Conservation (phyloP, 148 eudicot species). For the Heliosperma pusillum region DNA sequence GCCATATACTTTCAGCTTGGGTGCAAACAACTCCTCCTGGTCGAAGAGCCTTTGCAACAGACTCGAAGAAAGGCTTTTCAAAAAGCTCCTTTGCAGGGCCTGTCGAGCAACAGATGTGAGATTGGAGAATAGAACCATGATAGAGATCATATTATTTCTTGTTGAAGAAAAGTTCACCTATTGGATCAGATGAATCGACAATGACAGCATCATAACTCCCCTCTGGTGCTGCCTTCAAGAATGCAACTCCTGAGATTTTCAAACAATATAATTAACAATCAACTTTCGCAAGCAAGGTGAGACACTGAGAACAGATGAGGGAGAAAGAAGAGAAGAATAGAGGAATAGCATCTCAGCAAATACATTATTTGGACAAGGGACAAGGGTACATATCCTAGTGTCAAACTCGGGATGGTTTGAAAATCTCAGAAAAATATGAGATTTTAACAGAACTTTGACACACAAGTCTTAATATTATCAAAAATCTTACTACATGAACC, state of each 20-base stretch:
- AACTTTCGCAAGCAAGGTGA: background rate
- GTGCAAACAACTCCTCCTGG: constrained; percentile 98
- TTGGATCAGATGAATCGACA: constrained; percentile 96
- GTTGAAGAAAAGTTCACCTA: constrained; percentile 42
- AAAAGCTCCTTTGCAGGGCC: constrained; percentile 97
- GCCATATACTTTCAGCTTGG: constrained; percentile 99
- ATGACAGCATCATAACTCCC: constrained; percentile 95
- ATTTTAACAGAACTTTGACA: too few species aligned
- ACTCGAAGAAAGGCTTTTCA: constrained; percentile 87
- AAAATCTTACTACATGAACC: too few species aligned
- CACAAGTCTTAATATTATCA: too few species aligned
- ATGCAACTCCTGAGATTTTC: constrained; percentile 73
- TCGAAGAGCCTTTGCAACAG: constrained; percentile 86
- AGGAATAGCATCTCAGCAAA: background rate
- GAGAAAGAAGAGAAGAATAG: background rate
- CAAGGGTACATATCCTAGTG: too few species aligned
- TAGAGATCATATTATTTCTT: background rate
- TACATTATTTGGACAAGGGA: too few species aligned
- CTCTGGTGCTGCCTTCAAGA: constrained; percentile 66
- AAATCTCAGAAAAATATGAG: too few species aligned
- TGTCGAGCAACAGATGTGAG: constrained; percentile 26
- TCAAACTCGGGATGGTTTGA: too few species aligned
- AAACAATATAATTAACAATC: background rate
- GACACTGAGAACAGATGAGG: background rate
- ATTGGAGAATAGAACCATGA: background rate